Evolutionary conservation across 2,329 filamentous ascomycete genomes (phyloP).

Genomic region (Capronia coronata): DNA sequence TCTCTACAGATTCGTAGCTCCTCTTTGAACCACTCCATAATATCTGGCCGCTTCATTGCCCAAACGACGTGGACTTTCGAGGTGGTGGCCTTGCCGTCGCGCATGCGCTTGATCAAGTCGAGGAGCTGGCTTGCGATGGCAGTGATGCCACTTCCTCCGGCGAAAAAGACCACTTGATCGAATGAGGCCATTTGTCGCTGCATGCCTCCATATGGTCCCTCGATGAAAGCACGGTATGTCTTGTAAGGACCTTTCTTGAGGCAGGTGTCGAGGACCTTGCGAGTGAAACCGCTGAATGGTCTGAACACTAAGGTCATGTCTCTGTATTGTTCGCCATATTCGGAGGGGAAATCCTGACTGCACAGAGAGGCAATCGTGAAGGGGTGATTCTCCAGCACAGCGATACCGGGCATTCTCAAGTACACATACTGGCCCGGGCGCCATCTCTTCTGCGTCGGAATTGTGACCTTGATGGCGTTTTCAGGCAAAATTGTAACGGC

Average conservation of each 20-base stretch:
- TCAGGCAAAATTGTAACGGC: constrained; percentile 84
- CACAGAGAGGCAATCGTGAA: constrained; percentile 92
- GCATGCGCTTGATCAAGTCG: constrained; percentile 93
- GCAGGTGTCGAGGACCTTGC: constrained; percentile 73
- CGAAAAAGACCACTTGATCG: constrained; percentile 86
- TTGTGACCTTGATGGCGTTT: constrained; percentile 90
- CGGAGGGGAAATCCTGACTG: constrained; percentile 86
- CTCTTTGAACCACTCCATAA: constrained; percentile 96
- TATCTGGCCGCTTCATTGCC: constrained; percentile 83
- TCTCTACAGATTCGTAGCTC: constrained; percentile 88
- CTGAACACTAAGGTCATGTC: constrained; percentile 89
- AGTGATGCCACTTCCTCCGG: constrained; percentile 90
- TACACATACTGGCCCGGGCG: constrained; percentile 92
- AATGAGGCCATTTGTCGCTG: constrained; percentile 82
- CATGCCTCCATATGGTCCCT: constrained; percentile 94
- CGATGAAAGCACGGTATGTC: constrained; percentile 85
- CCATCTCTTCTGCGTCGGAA: constrained; percentile 90
- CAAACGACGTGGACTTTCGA: constrained; percentile 88
- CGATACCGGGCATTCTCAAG: constrained; percentile 86
- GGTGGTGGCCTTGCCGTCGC: constrained; percentile 88
- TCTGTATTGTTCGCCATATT: constrained; percentile 78
- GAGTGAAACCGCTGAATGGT: constrained; percentile 85
- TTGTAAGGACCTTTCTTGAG: constrained; percentile 82
- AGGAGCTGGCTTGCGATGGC: constrained; percentile 85
- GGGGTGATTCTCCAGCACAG: constrained; percentile 84